A percentile compares a stretch with the other conserved stretches of the same genome.
These are phyloP conservation scores for Neofusicoccum cordaticola DNA, from an alignment of 2,329 filamentous ascomycete species.

Conservation along the genomic window DNA sequence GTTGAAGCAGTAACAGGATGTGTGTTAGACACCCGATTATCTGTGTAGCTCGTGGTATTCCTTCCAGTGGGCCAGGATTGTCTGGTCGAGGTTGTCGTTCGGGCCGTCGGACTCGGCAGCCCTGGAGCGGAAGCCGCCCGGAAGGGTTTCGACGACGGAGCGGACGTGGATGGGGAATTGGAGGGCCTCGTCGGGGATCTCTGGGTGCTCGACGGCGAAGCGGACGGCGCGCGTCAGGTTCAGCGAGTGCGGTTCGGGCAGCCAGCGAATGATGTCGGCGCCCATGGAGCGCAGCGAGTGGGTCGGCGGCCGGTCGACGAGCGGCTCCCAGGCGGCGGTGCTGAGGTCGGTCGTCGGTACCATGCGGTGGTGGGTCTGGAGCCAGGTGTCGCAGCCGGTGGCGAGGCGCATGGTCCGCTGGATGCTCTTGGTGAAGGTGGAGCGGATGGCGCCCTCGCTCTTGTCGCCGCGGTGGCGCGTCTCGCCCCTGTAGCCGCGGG, in stretches of 20 bases:
- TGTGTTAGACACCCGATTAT: too few relatives aligned
- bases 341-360: neutral
- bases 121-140: neutral
- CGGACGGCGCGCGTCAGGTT: neutral
- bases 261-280: neutral
- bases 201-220: neutral
- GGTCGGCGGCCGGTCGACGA: neutral
- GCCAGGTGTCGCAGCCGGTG: neutral
- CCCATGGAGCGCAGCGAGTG: slow-evolving; percentile 1
- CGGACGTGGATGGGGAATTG: neutral
- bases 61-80: neutral
- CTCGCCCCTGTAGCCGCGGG: neutral
- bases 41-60: neutral
- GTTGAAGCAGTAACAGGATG: too few relatives aligned
- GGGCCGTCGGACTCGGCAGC: neutral
- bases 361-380: neutral
- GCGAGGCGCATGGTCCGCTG: neutral
- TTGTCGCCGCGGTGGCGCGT: neutral
- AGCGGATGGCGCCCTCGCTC: neutral
- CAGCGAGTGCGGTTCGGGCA: neutral
- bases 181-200: neutral
- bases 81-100: neutral
- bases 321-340: neutral
- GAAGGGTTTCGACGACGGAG: neutral
- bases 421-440: slow-evolving; percentile 6